Conservation (phyloP, 1,284 basidiomycete species). For the Ganoderma resinaceum region DNA sequence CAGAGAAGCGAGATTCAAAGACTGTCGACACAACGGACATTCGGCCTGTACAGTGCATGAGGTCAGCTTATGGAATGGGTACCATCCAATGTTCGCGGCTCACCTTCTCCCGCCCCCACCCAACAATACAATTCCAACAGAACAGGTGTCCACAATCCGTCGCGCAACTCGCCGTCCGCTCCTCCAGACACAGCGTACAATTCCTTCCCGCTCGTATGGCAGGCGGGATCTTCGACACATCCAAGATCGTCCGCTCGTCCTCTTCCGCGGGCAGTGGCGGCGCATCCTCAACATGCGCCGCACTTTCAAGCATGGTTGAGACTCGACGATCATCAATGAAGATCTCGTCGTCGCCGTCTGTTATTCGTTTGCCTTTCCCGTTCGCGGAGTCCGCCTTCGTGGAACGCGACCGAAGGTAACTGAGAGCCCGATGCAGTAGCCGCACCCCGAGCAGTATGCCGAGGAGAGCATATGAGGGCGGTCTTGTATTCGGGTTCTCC, state of each 20-base stretch:
- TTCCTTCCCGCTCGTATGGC: constrained; percentile 67
- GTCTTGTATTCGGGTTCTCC: constrained; percentile 71
- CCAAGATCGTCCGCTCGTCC: constrained; percentile 69
- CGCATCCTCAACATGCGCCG: constrained; percentile 57
- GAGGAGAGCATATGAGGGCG: constrained; percentile 86
- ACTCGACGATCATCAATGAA: constrained; percentile 73
- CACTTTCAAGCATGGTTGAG: constrained; percentile 60
- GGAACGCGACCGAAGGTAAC: constrained; percentile 45
- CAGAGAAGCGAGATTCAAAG: constrained; percentile 73
- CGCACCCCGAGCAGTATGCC: constrained; percentile 79
- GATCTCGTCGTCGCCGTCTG: constrained; percentile 52
- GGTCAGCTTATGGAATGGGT: constrained; percentile 3
- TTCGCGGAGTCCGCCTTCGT: constrained; percentile 32
- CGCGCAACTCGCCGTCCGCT: constrained; percentile 80
- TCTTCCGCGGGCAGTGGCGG: constrained; percentile 67
- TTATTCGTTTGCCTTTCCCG: constrained; percentile 40
- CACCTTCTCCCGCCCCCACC: constrained; percentile 90
- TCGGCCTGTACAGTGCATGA: constrained; percentile 61
- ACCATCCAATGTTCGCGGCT: constrained; percentile 14
- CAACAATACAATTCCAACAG: constrained; percentile 92
- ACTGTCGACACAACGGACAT: constrained; percentile 88
- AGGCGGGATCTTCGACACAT: constrained; percentile 60
- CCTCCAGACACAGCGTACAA: constrained; percentile 89
- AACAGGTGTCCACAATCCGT: constrained; percentile 96
- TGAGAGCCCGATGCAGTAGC: constrained; percentile 68